Evolutionary conservation across 2,329 filamentous ascomycete species (phyloP), one percentile per base, ranked within the genome.

Genomic region (Trichoderma harzianum): DNA sequence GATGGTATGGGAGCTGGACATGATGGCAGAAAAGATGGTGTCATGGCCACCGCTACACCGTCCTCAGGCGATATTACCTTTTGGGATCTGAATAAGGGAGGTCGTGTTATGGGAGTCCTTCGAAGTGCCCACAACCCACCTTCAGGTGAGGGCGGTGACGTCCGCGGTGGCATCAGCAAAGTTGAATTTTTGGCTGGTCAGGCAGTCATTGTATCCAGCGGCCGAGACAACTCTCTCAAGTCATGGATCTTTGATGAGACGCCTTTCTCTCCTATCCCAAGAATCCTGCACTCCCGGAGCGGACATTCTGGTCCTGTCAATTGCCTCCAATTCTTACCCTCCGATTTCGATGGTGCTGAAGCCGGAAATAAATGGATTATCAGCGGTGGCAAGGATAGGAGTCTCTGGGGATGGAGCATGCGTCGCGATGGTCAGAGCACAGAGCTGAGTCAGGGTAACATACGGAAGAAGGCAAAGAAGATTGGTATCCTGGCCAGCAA

Each of bases 171-270:
- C 5, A 89, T 98, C 61, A 97, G 91, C 83, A 95, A 93, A 78
- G 85, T 97, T 24, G 93, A 98, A 77, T 99, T 99, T 77, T 85
- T 99, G 12, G 85, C 91, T 18, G 95, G 95, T 0, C 97, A 99
- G 79, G 92, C 94, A 6, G 92, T 98, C 3, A 88, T 99, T 55
- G 86, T 98, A 32, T 97, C 94, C 11, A 96, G 94, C 74, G 97
- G 96, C 5, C 86, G 93, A 62, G 96, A 99, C 80, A 99, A 99
- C 82, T 93, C 95, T 11, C 84, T 99, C 72, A 97, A 95, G 80
- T 95, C 94, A 6, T 98, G 95, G 95, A 96, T 98, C 73, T 97
- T 98, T 76, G 95, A 98, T 78, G 92, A 97, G 80, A 91, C 91
- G 0, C 95, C 95, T 0, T 97, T 97, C 79, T 96, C 93, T 0